Conservation (phyloP, 176 grass and related monocot genomes). For the Melocanna baccifera region DNA sequence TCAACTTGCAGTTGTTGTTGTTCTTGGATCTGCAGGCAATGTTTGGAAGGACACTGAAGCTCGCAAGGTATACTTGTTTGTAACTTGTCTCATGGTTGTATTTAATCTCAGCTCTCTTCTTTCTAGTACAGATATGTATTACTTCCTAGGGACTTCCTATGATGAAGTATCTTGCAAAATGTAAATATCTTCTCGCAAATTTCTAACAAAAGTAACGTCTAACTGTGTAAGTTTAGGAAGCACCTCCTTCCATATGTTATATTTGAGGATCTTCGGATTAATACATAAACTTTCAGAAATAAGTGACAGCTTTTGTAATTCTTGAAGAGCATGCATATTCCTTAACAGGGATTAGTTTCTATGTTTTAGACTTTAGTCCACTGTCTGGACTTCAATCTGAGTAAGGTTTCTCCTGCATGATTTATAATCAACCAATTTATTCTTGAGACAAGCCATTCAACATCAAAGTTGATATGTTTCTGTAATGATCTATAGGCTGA, state of each 20-base stretch:
- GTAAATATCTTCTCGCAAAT: slow-evolving; percentile 20
- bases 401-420: neutral
- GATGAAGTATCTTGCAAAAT: neutral
- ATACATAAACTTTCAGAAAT: neutral
- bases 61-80: slow-evolving; percentile 62
- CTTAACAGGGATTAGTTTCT: neutral
- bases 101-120: neutral
- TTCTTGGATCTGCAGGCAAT: slow-evolving; percentile 91
- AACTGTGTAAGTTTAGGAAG: neutral
- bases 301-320: neutral
- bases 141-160: neutral
- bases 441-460: neutral
- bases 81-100: neutral
- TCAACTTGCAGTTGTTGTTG: slow-evolving; percentile 88
- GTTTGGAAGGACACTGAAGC: slow-evolving; percentile 96
- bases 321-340: neutral
- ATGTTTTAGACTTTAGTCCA: neutral
- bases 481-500: neutral
- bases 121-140: neutral
- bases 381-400: slow-evolving; percentile 9
- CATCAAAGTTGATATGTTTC: neutral
- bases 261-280: neutral
- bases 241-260: neutral
- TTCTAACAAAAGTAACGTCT: neutral
- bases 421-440: slow-evolving; percentile 18